Evolutionary conservation across 208 protist species (phyloP), one percentile per base, ranked within the genome.

Genomic region (Trypanosomatidae sp.): DNA sequence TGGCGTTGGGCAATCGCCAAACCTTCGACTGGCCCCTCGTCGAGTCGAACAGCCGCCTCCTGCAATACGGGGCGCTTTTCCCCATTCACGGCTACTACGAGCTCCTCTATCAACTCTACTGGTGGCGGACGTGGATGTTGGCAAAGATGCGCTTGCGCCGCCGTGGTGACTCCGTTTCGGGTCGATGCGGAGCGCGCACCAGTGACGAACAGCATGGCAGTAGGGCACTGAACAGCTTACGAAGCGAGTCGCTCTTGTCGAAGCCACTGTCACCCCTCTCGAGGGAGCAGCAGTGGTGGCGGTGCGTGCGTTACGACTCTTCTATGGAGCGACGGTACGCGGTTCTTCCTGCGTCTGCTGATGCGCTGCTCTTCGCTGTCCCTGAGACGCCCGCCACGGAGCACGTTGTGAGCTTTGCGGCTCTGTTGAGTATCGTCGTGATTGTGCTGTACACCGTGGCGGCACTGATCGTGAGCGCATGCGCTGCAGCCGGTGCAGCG

Each of bases 61-160:
- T 92, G 56, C 83, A 91, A 67, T 77, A 80, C 25, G 62, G 89
- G 50, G 55, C 88, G 17, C 74, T 92, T 41, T 76, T 89, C 50
- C 82, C 91, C 2, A 76, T 87, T 36, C 88, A 95, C 69, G 91
- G 91, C 25, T 93, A 87, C 71, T 88, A 87, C 75, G 90, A 95
- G 76, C 60, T 76, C 19, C 53, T 76, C 12, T 87, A 85, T 39
- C 74, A 80, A 43, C 77, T 46, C 22, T 82, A 89, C 66, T 72
- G 81, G 30, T 30, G 81, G 69, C 69, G 69, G 39, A 77, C 79
- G 43, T 79, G 81, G 69, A 46, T 77, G 33, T 59, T 50, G 10
- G 80, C 62, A 22, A 52, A 17, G 66, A 13, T 69, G 47, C 30
- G 49, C 30, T 55, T 69, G 44, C 25, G 19, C n/a, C 5, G 1